phyloP scores from a whole-genome alignment of 768 basidiomycete genomes.

The Boletus tomentosulus region DNA sequence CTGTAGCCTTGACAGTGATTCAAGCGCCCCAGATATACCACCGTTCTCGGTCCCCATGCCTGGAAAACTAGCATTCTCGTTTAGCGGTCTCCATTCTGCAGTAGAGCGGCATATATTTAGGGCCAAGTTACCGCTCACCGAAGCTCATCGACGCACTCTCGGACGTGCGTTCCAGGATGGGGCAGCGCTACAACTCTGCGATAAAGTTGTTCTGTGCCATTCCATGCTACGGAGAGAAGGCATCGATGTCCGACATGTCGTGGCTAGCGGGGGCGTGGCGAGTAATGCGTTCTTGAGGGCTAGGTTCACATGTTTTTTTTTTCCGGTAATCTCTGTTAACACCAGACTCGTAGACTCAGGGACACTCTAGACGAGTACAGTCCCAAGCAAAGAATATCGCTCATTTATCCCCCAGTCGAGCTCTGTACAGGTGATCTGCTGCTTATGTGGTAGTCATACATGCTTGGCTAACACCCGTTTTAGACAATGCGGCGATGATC shows the following conservation, averaged over 20 bases:
- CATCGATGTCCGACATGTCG: conserved; percentile 53
- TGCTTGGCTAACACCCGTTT: not conserved
- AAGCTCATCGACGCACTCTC: conserved; percentile 37
- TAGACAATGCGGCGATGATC: conserved; percentile 97
- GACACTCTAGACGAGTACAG: conserved; percentile 25
- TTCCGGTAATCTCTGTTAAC: not conserved
- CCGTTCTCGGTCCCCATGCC: conserved; percentile 47
- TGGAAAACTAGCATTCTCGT: conserved; percentile 69
- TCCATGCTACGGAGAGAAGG: conserved; percentile 42
- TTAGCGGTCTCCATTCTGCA: conserved; percentile 67
- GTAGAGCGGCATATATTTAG: conserved; percentile 54
- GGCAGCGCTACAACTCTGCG: conserved; percentile 67
- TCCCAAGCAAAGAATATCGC: conserved; percentile 34
- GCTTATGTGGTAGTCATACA: not conserved
- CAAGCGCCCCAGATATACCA: conserved; percentile 28
- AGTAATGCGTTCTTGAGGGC: conserved; percentile 71
- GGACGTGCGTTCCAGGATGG: conserved; percentile 72
- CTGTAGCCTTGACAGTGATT: conserved; percentile 36
- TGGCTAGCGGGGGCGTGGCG: conserved; percentile 92
- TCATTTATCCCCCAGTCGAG: conserved; percentile 70
- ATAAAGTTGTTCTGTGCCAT: conserved; percentile 50
- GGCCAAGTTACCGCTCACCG: conserved; percentile 31
- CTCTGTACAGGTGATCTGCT: conserved; percentile 71
- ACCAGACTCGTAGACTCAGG: conserved; percentile 27
- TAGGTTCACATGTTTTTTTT: conserved; percentile 41